Base-by-base conservation (phyloP, 176 grass and related monocot species). In the Calamus simplicifolius region DNA sequence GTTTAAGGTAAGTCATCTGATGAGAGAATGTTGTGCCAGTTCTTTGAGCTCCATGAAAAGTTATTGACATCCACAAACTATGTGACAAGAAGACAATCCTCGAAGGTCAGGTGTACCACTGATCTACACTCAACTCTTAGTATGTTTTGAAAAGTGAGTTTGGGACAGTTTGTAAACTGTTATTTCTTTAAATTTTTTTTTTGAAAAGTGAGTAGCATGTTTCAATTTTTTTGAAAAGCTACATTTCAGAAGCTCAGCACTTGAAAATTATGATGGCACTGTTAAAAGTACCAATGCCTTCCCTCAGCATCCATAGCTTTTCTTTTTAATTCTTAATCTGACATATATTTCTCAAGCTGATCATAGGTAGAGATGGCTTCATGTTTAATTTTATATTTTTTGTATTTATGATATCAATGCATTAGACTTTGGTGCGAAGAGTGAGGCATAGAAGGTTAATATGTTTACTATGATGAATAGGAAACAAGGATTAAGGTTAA, bases 141-240 rank as follows among this genome's bases (percentile, higher is more conserved):
- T 50, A 49, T 60, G 35, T 30, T 31, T 48, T 51, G 25, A 70
- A 54, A 73, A 38, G 19, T 25, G 27, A 68, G 4, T 28, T 27
- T 21, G 18, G n/a, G 27, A 30, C n/a, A 12, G 29, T 60, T n/a
- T 61, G 18, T 16, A 50, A 52, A 50, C 49, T 63, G 5, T 75
- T 31, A 97, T 88, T 97, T 82, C 87, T 90, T 62, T 96, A 86
- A 35, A 86, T 90, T 69, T 96, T 96, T 79, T 77, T 96, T 29
- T 75, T 96, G 80, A n/a, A n/a, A n/a, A n/a, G n/a, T n/a, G n/a
- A n/a, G n/a, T n/a, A n/a, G n/a, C n/a, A n/a, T n/a, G n/a, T n/a
- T n/a, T n/a, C n/a, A n/a, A n/a, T n/a, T n/a, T n/a, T n/a, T n/a
- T n/a, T n/a, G 91, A 87, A 97, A 73, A 72, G 81, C 30, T 97